Evolutionary conservation across 192 early-diverging fungal genomes (phyloP), one percentile per base, ranked within the genome.

Genomic region (Rhizophagus sp.): DNA sequence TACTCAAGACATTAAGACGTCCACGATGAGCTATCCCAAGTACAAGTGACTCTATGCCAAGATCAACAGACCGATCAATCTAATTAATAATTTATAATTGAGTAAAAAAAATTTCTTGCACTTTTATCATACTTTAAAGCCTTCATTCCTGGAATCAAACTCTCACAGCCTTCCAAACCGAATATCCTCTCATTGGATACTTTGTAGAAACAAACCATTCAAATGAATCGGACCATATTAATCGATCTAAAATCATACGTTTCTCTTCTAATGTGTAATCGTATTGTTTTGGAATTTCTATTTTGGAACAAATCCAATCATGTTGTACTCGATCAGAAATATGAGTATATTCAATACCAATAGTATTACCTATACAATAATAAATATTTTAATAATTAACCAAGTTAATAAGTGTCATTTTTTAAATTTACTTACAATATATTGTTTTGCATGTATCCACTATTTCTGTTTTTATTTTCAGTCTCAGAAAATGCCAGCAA

Each of bases 21-120:
- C 98, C 98, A 87, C 98, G 95, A 89, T 99, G 98, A 47, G 98
- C 95, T 97, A 99, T 99, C 73, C 98, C 98, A 91, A 99, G 95
- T 73, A 97, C 91, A 80, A 98, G 93, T 69, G 95, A 95, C 87
- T 97, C 96, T 57, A 98, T 93, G 65, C 97, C 98, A 69, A 94
- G 90, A 79, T 98, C 96, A 74, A 98, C 96, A 25, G 95, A 96
- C 65, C 93, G 90, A 86, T 99, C 98, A 79, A 99, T 97, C 93
- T 94, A 79, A 71, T 47, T 57, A 63, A 36, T 24, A 33, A 64
- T 19, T 41, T 15, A 24, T 17, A 62, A 62, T 25, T 33, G 11
- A 47, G 11, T 47, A 22, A 64, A 63, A 72, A 41, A 24, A 73
- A 25, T 88, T 47, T 84, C 66, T 17, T 12, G 7, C 17, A 33